Evolutionary conservation across 1,284 basidiomycete species (phyloP), one percentile per base, ranked within the genome.

Genomic region (Athelia sp.): DNA sequence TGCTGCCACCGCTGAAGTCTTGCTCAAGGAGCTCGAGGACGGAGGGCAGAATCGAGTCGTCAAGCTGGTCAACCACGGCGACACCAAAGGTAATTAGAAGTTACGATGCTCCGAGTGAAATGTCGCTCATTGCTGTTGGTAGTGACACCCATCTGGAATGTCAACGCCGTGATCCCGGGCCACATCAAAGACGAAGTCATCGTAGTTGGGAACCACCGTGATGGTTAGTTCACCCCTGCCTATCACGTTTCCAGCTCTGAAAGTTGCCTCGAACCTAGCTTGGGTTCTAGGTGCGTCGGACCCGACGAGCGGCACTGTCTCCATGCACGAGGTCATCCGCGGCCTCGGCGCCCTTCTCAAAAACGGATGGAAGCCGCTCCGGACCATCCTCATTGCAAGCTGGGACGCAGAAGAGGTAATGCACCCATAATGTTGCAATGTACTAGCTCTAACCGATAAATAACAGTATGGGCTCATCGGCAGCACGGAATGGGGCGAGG

Each of bases 371-470:
- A 84, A 79, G 59, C 92, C 91, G 3, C 64, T 91, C 31, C 73
- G 92, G 40, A 91, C 86, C 13, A 83, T 93, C 60, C 64, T 90
- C 13, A 72, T 92, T 31, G 87, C 86, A 3, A 82, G 81, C 54
- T 92, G 88, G 88, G 89, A 68, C 59, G 91, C 81, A 2, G 91
- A 93, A 63, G 91, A 90, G 71, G 78, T 79, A 49, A 47, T 62
- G 50, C 2, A 38, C 26, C 48, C 14, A 18, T 14, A 43, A 17
- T 42, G 22, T 15, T 43, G 45, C 8, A 29, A 29, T 29, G 13
- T 4, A 29, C 26, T 1, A 23, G 21, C 24, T 29, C 29, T 44
- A n/a, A 42, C 49, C 50, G 24, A 14, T 52, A 22, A 24, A 11
- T 24, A 29, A 10, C 53, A 84, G 77, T 90, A 87, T 53, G 90